Percentiles rank a stretch among this genome's conserved stretches.
phyloP scores from a whole-genome alignment of 495 filamentous ascomycete genomes.

The Xanthoparmelia taractica region DNA sequence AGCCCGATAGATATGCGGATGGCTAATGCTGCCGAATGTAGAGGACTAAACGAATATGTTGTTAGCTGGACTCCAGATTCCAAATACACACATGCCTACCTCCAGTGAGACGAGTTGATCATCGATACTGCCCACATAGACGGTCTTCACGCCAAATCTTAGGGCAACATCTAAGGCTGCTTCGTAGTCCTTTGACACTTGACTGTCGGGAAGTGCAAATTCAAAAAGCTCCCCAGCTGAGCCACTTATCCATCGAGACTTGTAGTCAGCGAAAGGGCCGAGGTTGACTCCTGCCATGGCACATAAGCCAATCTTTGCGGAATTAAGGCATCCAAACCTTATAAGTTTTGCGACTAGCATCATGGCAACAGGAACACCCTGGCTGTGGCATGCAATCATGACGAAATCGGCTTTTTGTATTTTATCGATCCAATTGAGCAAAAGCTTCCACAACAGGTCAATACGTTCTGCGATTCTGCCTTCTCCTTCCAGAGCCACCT shows the following conservation, averaged over 20 bases:
- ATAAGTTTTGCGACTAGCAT: slow-evolving; percentile 93
- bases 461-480: slow-evolving; percentile 89
- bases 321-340: slow-evolving; percentile 62
- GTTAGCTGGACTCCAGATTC: slow-evolving; percentile 21
- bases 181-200: slow-evolving; percentile 74
- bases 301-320: slow-evolving; percentile 67
- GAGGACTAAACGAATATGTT: slow-evolving; percentile 54
- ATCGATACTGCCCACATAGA: slow-evolving; percentile 87
- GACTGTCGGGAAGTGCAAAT: slow-evolving; percentile 70
- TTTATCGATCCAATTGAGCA: slow-evolving; percentile 91
- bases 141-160: slow-evolving; percentile 69
- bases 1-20: slow-evolving; percentile 87
- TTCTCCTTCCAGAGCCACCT: slow-evolving; percentile 93
- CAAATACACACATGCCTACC: slow-evolving; percentile 36
- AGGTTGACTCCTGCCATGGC: slow-evolving; percentile 95
- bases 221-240: slow-evolving; percentile 89
- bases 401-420: slow-evolving; percentile 83
- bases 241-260: slow-evolving; percentile 73
- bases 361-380: slow-evolving; percentile 87
- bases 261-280: slow-evolving; percentile 83
- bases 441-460: slow-evolving; percentile 83
- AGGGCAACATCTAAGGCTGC: slow-evolving; percentile 64
- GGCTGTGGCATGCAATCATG: slow-evolving; percentile 83
- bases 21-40: slow-evolving; percentile 69
- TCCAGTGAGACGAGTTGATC: slow-evolving; percentile 92